These are phyloP conservation scores for Aspergillus sp. DNA, from an alignment of 2,329 filamentous ascomycete genomes.

Conservation along the genomic window DNA sequence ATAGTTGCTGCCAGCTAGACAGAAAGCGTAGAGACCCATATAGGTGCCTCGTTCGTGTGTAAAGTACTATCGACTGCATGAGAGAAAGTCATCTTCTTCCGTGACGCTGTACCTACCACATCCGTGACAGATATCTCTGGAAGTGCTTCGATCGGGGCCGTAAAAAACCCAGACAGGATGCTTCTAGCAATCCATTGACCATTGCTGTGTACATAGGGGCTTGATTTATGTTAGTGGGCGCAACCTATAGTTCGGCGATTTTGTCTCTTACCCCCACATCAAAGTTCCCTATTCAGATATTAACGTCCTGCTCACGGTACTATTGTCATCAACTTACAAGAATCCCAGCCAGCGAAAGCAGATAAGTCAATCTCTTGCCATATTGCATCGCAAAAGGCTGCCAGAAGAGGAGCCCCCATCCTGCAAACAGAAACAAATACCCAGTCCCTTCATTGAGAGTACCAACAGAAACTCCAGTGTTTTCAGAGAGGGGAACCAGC, in stretches of 20 bases:
- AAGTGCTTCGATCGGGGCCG: constrained; percentile 38
- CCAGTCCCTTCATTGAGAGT: constrained; percentile 36
- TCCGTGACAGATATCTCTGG: constrained; percentile 39
- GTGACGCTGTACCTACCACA: constrained; percentile 25
- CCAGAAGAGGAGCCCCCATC: constrained; percentile 45
- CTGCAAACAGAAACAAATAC: constrained; percentile 38
- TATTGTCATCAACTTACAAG: constrained; percentile 16
- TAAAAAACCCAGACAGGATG: constrained; percentile 35
- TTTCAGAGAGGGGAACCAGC: constrained; percentile 29
- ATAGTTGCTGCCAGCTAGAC: constrained; percentile 38
- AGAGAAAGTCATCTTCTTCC: neutral
- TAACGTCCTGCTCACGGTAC: neutral
- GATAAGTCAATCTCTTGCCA: constrained; percentile 34
- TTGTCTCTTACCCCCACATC: constrained; percentile 26
- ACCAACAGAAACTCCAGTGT: constrained; percentile 29
- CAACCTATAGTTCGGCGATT: neutral
- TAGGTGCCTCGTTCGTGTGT: constrained; percentile 38
- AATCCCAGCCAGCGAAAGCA: constrained; percentile 28
- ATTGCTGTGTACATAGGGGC: constrained; percentile 26
- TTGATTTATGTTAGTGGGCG: constrained; percentile 5
- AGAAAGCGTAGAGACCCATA: constrained; percentile 37
- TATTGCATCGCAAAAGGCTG: constrained; percentile 44
- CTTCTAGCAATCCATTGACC: constrained; percentile 37
- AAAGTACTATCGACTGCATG: constrained; percentile 29
- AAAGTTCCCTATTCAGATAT: constrained; percentile 16